These are phyloP conservation scores for Mortierella sp. DNA, from an alignment of 371 early-diverging fungal genomes.

Conservation along the genomic window DNA sequence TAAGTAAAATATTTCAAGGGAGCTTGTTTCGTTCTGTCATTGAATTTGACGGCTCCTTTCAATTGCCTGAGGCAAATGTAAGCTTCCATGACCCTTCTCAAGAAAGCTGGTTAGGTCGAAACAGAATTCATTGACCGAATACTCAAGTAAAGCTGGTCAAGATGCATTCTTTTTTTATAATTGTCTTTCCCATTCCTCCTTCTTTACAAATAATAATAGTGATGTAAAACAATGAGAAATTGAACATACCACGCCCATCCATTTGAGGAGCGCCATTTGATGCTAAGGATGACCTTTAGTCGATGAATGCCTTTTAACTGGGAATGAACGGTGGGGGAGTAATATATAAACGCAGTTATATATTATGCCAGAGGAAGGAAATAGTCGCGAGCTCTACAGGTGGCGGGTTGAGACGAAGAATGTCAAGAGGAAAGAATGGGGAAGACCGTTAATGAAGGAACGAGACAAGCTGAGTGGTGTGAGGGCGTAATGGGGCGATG, in stretches of 20 bases:
- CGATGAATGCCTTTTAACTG: conserved; percentile 1
- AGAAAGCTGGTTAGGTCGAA: background rate
- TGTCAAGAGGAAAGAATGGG: too few species aligned
- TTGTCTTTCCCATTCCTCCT: background rate
- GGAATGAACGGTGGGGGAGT: background rate
- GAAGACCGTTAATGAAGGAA: background rate
- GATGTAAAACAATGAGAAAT: background rate
- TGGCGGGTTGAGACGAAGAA: too few species aligned
- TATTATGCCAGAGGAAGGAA: background rate
- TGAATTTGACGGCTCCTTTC: too few species aligned
- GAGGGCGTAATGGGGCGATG: background rate
- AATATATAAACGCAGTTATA: too few species aligned
- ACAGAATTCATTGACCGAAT: background rate
- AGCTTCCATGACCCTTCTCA: background rate
- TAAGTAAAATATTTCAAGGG: too few species aligned
- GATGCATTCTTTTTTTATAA: background rate
- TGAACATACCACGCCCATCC: conserved; percentile 81
- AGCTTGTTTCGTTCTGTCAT: too few species aligned
- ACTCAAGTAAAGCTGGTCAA: background rate
- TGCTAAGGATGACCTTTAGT: conserved; percentile 18
- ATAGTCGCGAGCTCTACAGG: background rate
- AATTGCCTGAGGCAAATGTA: too few species aligned
- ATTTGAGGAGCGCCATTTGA: conserved; percentile 84
- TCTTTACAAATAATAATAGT: background rate
- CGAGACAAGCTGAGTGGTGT: background rate